These are phyloP conservation scores for Podaxis sp. DNA, from an alignment of 768 basidiomycete species.

Conservation along the genomic window DNA sequence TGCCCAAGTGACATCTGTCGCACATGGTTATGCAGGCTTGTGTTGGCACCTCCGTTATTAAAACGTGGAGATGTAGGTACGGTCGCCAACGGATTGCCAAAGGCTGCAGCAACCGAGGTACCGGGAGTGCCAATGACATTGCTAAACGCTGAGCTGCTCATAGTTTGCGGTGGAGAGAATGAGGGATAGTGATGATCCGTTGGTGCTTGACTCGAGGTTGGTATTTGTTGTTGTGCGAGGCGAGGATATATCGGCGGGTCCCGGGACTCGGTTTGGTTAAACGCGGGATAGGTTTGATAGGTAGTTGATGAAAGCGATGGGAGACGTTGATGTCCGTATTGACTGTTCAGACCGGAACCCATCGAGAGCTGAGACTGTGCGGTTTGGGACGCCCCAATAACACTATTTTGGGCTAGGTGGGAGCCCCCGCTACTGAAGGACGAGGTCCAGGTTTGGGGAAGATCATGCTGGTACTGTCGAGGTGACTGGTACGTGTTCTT, in stretches of 20 bases:
- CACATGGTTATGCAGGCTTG: conserved; percentile 1
- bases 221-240: conserved; percentile 1
- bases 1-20: conserved; percentile 4
- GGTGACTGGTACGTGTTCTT: conserved; percentile 31
- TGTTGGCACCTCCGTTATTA: neutral
- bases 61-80: neutral
- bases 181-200: neutral
- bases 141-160: neutral
- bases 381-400: neutral
- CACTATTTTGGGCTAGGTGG: conserved; percentile 1
- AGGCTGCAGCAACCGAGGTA: neutral
- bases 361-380: neutral
- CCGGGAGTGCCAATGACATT: neutral
- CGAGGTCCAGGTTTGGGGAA: conserved; percentile 24
- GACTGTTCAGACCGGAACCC: neutral
- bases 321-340: conserved; percentile 13
- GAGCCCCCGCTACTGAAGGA: conserved; percentile 18
- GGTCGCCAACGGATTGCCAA: neutral
- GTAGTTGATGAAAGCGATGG: conserved; percentile 7
- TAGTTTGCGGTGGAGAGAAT: neutral
- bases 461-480: conserved; percentile 23
- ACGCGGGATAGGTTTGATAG: neutral
- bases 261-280: neutral
- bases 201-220: neutral
- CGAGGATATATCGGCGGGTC: conserved; percentile 4